These are phyloP conservation scores for Lasiodiplodia gonubiensis DNA, from an alignment of 2,329 filamentous ascomycete species.

Conservation along the genomic window DNA sequence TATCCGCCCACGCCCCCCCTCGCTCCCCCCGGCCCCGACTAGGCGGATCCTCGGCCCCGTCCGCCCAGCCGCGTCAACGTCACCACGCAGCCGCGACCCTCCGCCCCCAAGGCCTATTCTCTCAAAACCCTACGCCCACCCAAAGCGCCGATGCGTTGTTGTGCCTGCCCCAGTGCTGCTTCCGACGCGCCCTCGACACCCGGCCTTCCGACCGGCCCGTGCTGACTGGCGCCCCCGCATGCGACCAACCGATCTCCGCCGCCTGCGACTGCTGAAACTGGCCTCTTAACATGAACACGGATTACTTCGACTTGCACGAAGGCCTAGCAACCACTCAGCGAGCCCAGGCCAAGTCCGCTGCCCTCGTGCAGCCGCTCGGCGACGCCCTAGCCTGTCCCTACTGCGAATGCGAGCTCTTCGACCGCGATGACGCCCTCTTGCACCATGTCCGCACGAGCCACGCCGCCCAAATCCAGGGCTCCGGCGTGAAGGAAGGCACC, in stretches of 20 bases:
- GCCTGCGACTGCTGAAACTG: slow-evolving; percentile 18
- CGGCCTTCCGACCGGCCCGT: slow-evolving; percentile 11
- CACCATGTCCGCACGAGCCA: slow-evolving; percentile 41
- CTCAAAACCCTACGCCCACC: slow-evolving; percentile 4
- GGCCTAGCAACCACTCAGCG: slow-evolving; percentile 13
- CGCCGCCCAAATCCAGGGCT: slow-evolving; percentile 32
- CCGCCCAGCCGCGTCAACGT: slow-evolving; percentile 14
- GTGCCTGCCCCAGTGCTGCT: slow-evolving; percentile 5
- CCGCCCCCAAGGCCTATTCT: background rate
- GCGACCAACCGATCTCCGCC: slow-evolving; percentile 10
- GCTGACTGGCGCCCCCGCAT: slow-evolving; percentile 19
- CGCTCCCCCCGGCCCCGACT: slow-evolving; percentile 11
- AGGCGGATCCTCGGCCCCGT: slow-evolving; percentile 19
- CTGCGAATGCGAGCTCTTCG: slow-evolving; percentile 40
- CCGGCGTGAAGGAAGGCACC: slow-evolving; percentile 30
- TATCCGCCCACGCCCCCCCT: background rate
- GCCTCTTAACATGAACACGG: slow-evolving; percentile 28
- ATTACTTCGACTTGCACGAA: slow-evolving; percentile 7
- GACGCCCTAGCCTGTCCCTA: slow-evolving; percentile 38
- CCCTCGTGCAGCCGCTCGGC: background rate
- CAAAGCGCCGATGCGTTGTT: slow-evolving; percentile 15
- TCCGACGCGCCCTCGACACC: background rate
- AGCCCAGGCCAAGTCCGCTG: slow-evolving; percentile 21
- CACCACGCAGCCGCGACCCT: slow-evolving; percentile 9
- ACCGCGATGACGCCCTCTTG: slow-evolving; percentile 36